Evolutionary conservation across 768 basidiomycete species (phyloP).

Genomic region (Suillus bovinus): DNA sequence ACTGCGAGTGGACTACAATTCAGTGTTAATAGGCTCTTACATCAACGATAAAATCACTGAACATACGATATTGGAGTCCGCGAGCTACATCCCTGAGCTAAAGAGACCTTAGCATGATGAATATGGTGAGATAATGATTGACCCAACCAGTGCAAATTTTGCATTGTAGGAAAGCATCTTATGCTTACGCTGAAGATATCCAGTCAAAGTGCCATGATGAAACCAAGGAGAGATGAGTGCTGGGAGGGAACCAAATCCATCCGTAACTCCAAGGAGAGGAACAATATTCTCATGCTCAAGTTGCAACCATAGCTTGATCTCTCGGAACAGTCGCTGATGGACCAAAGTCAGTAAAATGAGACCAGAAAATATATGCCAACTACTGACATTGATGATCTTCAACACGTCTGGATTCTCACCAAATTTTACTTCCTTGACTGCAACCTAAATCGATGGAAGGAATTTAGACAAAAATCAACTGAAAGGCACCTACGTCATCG

Average conservation of each 20-base stretch:
- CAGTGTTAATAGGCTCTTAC: not conserved
- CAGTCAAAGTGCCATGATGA: conserved; percentile 27
- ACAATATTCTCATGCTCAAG: conserved; percentile 33
- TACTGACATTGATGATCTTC: not conserved
- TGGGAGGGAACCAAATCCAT: conserved; percentile 28
- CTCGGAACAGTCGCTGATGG: conserved; percentile 28
- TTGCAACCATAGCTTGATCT: conserved; percentile 32
- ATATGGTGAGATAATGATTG: not conserved
- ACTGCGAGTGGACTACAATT: conserved; percentile 21
- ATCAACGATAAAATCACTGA: conserved; percentile 8
- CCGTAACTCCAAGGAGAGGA: conserved; percentile 29
- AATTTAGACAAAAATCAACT: not conserved
- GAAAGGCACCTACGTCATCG: not conserved
- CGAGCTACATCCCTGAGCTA: not conserved
- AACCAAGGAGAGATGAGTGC: conserved; percentile 38
- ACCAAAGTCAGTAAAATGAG: not conserved
- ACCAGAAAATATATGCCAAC: not conserved
- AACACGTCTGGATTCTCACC: not conserved
- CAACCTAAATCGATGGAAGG: not conserved
- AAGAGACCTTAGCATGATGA: not conserved
- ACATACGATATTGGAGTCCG: not conserved
- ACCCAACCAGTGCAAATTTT: not conserved
- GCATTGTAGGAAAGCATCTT: not conserved
- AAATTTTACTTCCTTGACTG: not conserved
- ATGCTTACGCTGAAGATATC: conserved; percentile 21